phyloP scores from a whole-genome alignment of 2,329 filamentous ascomycete genomes.

The Aspergillus sp. region DNA sequence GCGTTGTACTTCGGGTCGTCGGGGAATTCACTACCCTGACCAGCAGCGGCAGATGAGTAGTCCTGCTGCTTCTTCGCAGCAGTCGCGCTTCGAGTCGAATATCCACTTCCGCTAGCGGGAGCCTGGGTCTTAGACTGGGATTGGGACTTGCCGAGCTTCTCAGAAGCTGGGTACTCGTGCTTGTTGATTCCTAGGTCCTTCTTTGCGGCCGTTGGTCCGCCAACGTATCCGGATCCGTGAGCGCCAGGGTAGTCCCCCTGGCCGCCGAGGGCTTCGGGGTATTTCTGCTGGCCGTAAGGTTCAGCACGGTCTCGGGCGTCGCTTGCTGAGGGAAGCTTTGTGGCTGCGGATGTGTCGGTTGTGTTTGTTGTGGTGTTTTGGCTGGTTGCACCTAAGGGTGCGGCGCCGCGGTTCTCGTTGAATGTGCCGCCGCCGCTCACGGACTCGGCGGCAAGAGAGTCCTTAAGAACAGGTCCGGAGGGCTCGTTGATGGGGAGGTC shows the following conservation, averaged over 20 bases:
- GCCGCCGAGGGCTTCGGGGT: conserved; percentile 39
- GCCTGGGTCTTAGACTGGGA: background rate
- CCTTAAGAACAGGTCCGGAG: conserved; percentile 62
- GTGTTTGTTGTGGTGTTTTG: conserved; percentile 57
- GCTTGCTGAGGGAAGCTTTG: conserved; percentile 49
- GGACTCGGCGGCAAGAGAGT: conserved; percentile 77
- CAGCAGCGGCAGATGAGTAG: background rate
- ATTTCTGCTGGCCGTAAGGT: conserved; percentile 43
- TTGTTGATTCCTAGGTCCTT: conserved; percentile 26
- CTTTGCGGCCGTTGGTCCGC: conserved; percentile 35
- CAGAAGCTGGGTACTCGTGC: conserved; percentile 22
- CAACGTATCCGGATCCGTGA: conserved; percentile 36
- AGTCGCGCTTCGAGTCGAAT: conserved; percentile 27
- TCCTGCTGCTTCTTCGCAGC: conserved; percentile 14
- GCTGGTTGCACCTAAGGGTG: conserved; percentile 51
- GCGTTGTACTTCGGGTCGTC: conserved; percentile 45
- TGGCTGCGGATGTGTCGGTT: conserved; percentile 55
- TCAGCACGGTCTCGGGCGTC: conserved; percentile 49
- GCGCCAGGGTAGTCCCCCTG: conserved; percentile 40
- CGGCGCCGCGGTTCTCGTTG: conserved; percentile 57
- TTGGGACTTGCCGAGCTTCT: conserved; percentile 11
- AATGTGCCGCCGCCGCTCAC: conserved; percentile 60
- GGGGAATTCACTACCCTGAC: conserved; percentile 47
- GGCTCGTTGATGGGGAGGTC: conserved; percentile 58
- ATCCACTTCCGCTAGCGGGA: conserved; percentile 26